Evolutionary conservation across 169 alveolate species (phyloP).

Genomic region (Plasmodium malariae): DNA sequence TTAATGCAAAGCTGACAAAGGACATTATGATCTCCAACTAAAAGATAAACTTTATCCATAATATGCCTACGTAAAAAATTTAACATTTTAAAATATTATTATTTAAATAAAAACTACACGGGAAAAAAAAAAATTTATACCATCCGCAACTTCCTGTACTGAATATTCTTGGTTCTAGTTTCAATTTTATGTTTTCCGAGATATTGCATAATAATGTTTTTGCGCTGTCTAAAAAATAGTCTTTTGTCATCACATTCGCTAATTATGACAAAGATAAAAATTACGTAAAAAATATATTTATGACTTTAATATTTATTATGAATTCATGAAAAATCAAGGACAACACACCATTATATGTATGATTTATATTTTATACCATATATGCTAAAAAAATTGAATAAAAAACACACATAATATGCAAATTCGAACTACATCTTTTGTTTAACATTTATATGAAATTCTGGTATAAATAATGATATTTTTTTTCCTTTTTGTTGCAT

Average conservation of each 20-base stretch:
- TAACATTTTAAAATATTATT: slow-evolving; percentile 8
- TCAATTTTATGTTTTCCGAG: slow-evolving; percentile 72
- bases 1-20: slow-evolving; percentile 85
- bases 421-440: not conserved
- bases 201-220: slow-evolving; percentile 46
- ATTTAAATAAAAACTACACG: slow-evolving; percentile 4
- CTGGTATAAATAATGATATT: not conserved
- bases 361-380: not conserved
- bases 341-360: no score
- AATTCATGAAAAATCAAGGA: no score
- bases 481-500: not conserved
- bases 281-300: no score
- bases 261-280: not conserved
- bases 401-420: no score
- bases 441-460: no score
- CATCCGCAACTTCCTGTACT: slow-evolving; percentile 87
- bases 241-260: slow-evolving; percentile 84
- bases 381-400: no score
- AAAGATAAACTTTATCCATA: slow-evolving; percentile 77
- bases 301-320: no score
- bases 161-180: slow-evolving; percentile 80
- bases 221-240: slow-evolving; percentile 79
- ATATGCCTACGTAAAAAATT: slow-evolving; percentile 73
- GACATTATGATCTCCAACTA: slow-evolving; percentile 80
- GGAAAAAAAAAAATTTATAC: slow-evolving; percentile 55